Evolutionary conservation across 352 stramenopile genomes (phyloP).

Genomic region (Phytophthora crassamura): DNA sequence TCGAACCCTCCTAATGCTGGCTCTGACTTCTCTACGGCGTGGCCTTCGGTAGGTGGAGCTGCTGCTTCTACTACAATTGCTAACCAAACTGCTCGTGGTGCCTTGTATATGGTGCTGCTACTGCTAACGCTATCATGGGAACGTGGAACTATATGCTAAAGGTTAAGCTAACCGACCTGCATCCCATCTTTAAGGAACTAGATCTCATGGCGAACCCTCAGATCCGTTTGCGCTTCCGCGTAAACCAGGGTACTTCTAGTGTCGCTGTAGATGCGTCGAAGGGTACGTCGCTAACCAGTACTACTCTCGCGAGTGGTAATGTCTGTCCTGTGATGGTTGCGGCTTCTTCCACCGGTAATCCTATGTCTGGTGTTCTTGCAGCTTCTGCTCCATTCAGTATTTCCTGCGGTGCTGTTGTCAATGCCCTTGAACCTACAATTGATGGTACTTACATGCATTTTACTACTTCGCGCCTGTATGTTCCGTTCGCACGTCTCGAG

Average conservation of each 20-base stretch:
- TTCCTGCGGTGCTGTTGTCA: background rate
- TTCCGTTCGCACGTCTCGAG: too few relatives aligned
- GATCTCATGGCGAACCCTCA: constrained; percentile 13
- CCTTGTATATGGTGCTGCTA: background rate
- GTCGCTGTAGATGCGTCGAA: background rate
- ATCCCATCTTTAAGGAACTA: constrained; percentile 11
- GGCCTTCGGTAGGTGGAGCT: background rate
- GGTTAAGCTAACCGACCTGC: constrained; percentile 2
- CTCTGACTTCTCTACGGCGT: constrained; percentile 1
- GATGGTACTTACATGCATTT: background rate
- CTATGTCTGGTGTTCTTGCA: background rate
- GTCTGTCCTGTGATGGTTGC: background rate
- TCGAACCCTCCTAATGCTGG: constrained; percentile 15
- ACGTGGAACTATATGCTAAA: constrained; percentile 16
- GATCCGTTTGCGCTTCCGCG: constrained; percentile 11
- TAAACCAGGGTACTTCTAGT: constrained; percentile 10
- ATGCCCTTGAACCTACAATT: background rate
- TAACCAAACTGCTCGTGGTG: constrained; percentile 1
- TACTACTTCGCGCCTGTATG: background rate
- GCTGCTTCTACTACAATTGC: constrained; percentile 2
- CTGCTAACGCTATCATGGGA: constrained; percentile 7
- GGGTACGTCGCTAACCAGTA: background rate
- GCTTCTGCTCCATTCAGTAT: constrained; percentile 1
- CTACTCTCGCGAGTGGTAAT: background rate
- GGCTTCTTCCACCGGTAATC: background rate